phyloP scores from a whole-genome alignment of 2,329 filamentous ascomycete species.

The Penicillium sp. region DNA sequence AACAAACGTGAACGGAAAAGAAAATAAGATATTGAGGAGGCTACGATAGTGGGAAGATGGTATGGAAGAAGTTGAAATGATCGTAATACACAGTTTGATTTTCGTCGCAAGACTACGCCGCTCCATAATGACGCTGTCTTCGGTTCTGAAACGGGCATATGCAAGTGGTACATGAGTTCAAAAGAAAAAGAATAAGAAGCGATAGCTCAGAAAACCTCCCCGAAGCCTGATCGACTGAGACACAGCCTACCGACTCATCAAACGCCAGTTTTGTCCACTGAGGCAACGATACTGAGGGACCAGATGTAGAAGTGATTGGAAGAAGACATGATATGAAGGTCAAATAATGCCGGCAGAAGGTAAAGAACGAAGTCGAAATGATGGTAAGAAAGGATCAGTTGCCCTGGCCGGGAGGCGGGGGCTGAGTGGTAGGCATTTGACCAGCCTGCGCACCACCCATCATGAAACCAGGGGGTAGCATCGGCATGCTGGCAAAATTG shows the following conservation, averaged over 20 bases:
- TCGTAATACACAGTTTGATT: no score
- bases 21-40: no score
- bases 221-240: neutral
- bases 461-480: constrained; percentile 50
- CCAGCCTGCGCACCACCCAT: constrained; percentile 39
- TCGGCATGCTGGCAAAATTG: constrained; percentile 50
- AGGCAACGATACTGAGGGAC: neutral
- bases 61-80: no score
- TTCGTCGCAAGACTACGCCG: no score
- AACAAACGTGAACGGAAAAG: no score
- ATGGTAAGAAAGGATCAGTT: constrained; percentile 15
- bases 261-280: constrained; percentile 6
- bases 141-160: neutral
- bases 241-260: constrained; percentile 3
- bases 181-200: constrained; percentile 8
- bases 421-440: constrained; percentile 31
- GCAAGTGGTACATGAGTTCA: neutral
- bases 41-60: no score
- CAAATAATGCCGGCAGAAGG: no score
- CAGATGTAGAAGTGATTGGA: constrained; percentile 12
- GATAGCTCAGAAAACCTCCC: constrained; percentile 9
- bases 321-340: constrained; percentile 14
- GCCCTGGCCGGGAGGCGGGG: constrained; percentile 41
- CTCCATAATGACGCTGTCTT: neutral
- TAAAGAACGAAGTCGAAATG: constrained; percentile 2